Conservation (phyloP, 352 stramenopile species). For the Pythium pyrilobum region DNA sequence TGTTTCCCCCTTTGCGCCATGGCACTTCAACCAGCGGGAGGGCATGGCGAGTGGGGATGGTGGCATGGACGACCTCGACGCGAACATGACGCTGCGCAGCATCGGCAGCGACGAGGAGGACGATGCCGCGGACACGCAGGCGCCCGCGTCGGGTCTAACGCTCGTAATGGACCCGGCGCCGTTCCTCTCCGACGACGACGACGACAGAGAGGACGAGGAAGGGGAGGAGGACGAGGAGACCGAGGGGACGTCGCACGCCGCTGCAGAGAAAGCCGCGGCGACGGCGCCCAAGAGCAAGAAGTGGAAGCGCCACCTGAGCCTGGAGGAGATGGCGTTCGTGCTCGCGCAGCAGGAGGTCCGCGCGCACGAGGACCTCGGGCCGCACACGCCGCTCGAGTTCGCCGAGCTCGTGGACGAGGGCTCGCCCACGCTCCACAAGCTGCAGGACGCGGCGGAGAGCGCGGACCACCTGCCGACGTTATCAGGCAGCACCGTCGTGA, state of each 20-base stretch:
- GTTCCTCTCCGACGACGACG: background rate
- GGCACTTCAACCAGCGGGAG: background rate
- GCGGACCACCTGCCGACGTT: background rate
- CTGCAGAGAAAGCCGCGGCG: background rate
- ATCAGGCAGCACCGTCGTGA: too few species aligned
- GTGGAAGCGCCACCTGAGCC: slow-evolving; percentile 2
- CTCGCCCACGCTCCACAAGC: background rate
- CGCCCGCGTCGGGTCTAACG: background rate
- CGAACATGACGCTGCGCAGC: slow-evolving; percentile 2
- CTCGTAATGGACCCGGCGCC: background rate
- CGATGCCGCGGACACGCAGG: background rate
- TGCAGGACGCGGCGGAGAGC: too few species aligned
- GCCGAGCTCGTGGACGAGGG: background rate
- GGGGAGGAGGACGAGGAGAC: background rate
- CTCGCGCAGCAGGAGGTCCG: background rate
- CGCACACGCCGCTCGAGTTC: background rate
- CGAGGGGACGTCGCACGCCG: background rate
- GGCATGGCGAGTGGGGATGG: too few species aligned
- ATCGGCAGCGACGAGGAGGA: slow-evolving; percentile 7
- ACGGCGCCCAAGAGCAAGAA: background rate
- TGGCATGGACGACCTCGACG: too few species aligned
- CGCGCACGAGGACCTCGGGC: background rate
- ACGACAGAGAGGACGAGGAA: background rate
- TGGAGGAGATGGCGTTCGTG: slow-evolving; percentile 7
- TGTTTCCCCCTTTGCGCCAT: too few species aligned